Evolutionary conservation across 2,329 filamentous ascomycete genomes (phyloP), one percentile per base, ranked within the genome.

Genomic region (Aspergillus piperis): DNA sequence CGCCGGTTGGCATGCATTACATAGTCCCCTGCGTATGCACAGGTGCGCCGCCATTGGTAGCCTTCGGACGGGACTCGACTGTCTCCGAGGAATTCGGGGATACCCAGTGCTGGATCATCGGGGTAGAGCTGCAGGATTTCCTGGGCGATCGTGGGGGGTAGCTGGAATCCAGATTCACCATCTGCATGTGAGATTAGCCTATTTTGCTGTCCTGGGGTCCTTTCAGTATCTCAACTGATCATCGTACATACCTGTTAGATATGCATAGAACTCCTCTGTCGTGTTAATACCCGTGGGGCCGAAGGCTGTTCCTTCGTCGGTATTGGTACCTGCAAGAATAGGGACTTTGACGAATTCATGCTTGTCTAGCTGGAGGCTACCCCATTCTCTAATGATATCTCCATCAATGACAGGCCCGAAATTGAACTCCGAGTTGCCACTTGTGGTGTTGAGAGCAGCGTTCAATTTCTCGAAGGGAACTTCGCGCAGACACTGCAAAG

Each of bases 311-410:
- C 86, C 88, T 70, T 91, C 88, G 65, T 90, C 88, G 1, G 82
- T 83, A 71, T 89, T 90, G 38, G 82, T 82, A 6, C 89, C 88
- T 36, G 82, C 77, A 6, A 91, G 78, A 42, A 90, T 82, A 1
- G 87, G 86, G 0, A 90, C 85, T 55, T 85, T 81, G 58, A 89
- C 83, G 64, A 90, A 89, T 17, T 81, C 80, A 50, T 86, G 87
- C 5, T 80, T 71, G 1, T 77, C 74, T 5, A 90, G 75, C 64
- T 88, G 84, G 7, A 80, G 71, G 8, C 82, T 83, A 1, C 81
- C 82, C 62, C 80, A 82, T 7, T 80, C 79, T 8, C 76, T 74
- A 17, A 88, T 76, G 54, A 88, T 80, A 66, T 87, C 83, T 0
- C 83, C 82, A 64, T 89, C 86, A 32, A 86, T 68, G 8, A 80